Conservation (phyloP, 2,329 filamentous ascomycete genomes). For the Incumbomyces lentus region DNA sequence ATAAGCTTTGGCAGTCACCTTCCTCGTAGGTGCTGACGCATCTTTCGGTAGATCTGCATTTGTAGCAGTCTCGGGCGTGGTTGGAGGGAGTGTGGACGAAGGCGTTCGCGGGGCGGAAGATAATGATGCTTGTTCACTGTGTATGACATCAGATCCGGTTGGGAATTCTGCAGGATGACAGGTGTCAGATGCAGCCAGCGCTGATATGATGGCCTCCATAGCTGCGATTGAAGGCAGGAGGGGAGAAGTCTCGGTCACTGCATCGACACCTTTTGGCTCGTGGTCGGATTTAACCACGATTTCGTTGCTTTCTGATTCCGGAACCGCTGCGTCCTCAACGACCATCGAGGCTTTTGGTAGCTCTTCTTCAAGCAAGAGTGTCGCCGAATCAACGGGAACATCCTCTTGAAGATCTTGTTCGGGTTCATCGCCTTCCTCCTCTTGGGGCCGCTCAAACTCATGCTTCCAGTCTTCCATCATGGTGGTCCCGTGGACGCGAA, state of each 20-base stretch:
- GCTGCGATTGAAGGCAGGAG: not conserved
- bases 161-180: not conserved
- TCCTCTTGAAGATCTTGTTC: conserved; percentile 13
- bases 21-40: not conserved
- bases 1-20: not conserved
- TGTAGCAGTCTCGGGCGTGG: not conserved
- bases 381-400: conserved; percentile 9
- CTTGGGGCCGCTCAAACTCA: conserved; percentile 58
- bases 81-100: not conserved
- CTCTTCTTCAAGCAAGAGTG: conserved; percentile 24
- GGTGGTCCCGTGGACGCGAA: conserved; percentile 84
- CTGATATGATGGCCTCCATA: conserved; percentile 5
- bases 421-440: conserved; percentile 30
- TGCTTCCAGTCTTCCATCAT: conserved; percentile 93
- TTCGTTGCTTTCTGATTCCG: too few relatives aligned
- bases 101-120: not conserved
- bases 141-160: not conserved
- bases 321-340: too few relatives aligned
- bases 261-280: not conserved
- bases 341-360: conserved; percentile 8
- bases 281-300: too few relatives aligned
- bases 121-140: not conserved
- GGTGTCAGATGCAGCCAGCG: not conserved
- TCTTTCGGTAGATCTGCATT: not conserved
- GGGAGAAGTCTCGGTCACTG: not conserved